Base-by-base conservation (phyloP, 306 rosid genomes). In the Abrus pulchellus region DNA sequence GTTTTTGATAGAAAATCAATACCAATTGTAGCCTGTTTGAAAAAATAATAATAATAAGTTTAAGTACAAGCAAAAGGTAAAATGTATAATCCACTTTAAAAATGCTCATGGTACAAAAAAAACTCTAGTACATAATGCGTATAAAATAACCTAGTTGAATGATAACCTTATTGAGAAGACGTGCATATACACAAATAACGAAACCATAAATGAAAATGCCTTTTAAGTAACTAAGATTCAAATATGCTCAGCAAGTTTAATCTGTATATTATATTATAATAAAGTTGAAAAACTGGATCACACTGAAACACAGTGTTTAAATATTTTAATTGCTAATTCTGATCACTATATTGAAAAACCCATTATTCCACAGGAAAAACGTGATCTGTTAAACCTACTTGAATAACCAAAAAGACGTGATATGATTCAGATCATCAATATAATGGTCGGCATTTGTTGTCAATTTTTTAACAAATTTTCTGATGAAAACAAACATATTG, bases 1-100 rank as follows among this genome's bases (percentile, higher is more conserved):
- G 87, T 83, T 71, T 86, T 86, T 27, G 87, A 86, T 32, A 83
- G 76, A 83, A 83, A 86, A 71, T 86, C 87, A 86, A 86, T 79
- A 80, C 89, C 87, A 49, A 86, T 79, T 29, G 85, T 86, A 36
- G 85, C 89, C 87, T 86, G 85, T 62, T 65, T 4, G 74, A 12
- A 65, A 50, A 57, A 63, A 32, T 36, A 32, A 66, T 32, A 34
- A 59, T 4, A 68, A 40, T 30, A 13, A 49, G 47, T 33, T 34
- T 57, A 55, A 68, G 49, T 41, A 77, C 40, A 29, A 55, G 57
- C 54, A 9, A 53, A 12, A 48, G 41, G 29, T 1, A 44, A 76
- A 69, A 57, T n/a, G 28, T 56, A 78, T 44, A 66, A 56, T 11
- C 65, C 63, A 61, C 12, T 36, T 36, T 5, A 3, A 40, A 59